Evolutionary conservation across 2,329 filamentous ascomycete genomes (phyloP), one percentile per base, ranked within the genome.

Genomic region (Penicillium griseofulvum): DNA sequence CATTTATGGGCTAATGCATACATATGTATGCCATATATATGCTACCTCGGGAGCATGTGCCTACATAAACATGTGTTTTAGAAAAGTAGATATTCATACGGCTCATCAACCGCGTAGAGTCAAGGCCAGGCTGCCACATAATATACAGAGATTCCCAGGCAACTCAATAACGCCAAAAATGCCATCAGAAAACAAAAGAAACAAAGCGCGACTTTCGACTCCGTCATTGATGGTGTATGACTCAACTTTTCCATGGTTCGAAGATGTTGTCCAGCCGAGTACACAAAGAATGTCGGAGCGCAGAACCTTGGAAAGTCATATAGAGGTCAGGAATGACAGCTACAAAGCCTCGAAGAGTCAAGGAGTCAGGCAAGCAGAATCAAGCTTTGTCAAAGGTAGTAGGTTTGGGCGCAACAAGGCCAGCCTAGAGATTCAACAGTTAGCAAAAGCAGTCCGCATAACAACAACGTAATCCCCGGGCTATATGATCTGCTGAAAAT

Each of bases 351-450:
- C 39, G n/a, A 22, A 29, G 26, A 46, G 38, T 37, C 29, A 49
- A n/a, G 12, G 6, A 53, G n/a, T n/a, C 41, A 24, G 36, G 22
- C 41, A 53, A 46, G 36, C 24, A 6, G 24, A 46, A 49, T 61
- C 54, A 65, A 31, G 57, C 60, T 55, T 65, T 65, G 54, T 58
- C 33, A 37, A 55, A 58, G n/a, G 63, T 65, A 33, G 59, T 49
- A 29, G 59, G 52, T 58, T 71, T 73, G 41, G 63, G 62, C 52
- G 70, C 67, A 54, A 72, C 63, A 33, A 74, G 62, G 36, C 72
- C 71, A 56, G 70, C 68, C 72, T 75, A 50, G 37, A 56, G 12
- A 29, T n/a, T n/a, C 33, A 22, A 28, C 16, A 24, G 47, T 59
- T 43, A 61, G 52, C 52, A 33, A 45, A 44, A 17, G 12, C 12